A percentile compares a stretch with the other conserved stretches of the same genome.
phyloP scores from a whole-genome alignment of 257 asterid genomes.

The Plantago major region DNA sequence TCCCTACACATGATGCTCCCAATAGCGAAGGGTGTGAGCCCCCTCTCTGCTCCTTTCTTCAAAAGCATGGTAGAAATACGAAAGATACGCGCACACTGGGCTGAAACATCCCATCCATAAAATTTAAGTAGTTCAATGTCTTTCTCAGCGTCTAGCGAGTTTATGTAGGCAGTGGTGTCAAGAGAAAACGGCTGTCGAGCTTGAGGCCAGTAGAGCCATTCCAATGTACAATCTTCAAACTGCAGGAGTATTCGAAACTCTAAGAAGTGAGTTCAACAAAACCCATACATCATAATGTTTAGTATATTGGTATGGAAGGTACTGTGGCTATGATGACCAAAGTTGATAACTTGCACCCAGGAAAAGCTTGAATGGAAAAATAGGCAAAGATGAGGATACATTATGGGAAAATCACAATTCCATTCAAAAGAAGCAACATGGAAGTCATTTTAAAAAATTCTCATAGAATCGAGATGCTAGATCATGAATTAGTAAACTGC shows the following conservation, averaged over 20 bases:
- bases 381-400: too few relatives aligned
- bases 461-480: too few relatives aligned
- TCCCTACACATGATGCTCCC: constrained; percentile 82
- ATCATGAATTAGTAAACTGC: too few relatives aligned
- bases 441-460: too few relatives aligned
- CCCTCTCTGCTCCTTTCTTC: constrained; percentile 73
- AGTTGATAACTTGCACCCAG: too few relatives aligned
- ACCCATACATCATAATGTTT: too few relatives aligned
- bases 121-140: constrained; percentile 70
- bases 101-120: constrained; percentile 77
- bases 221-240: constrained; percentile 88
- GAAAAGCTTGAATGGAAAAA: too few relatives aligned
- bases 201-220: constrained; percentile 96
- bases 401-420: too few relatives aligned
- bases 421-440: too few relatives aligned
- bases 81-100: constrained; percentile 62
- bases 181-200: constrained; percentile 60
- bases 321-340: too few relatives aligned
- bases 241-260: constrained; percentile 4
- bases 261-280: background rate
- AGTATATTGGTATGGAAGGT: too few relatives aligned
- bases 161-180: constrained; percentile 59
- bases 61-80: constrained; percentile 89
- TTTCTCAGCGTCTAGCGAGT: constrained; percentile 58
- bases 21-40: constrained; percentile 69